Percentiles rank a stretch among this genome's conserved stretches.
Evolutionary conservation across 2,329 filamentous ascomycete species (phyloP).

Genomic region (Arthrobotrys conoides): DNA sequence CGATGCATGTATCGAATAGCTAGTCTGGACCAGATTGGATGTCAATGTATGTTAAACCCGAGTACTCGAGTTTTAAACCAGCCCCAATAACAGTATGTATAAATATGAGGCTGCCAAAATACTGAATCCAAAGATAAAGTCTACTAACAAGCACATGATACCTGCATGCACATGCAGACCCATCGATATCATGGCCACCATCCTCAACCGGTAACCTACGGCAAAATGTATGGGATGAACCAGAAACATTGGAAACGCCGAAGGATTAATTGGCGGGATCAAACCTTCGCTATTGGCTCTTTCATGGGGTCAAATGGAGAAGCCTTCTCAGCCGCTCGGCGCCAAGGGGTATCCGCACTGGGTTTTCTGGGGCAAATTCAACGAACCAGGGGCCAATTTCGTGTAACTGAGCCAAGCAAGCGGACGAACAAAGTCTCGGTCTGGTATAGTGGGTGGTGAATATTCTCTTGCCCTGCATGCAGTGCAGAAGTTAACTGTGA

Average conservation of each 20-base stretch:
- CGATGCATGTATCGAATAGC: no score
- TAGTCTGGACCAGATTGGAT: no score
- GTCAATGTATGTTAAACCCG: no score
- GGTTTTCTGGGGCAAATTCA: constrained; percentile 13
- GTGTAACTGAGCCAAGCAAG: constrained; percentile 23
- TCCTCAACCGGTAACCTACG: not conserved
- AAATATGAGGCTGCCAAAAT: no score
- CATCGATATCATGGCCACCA: not conserved
- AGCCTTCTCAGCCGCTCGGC: constrained; percentile 40
- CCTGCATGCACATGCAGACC: not conserved
- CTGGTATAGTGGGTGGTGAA: not conserved
- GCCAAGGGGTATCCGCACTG: constrained; percentile 32
- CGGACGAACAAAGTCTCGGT: constrained; percentile 21
- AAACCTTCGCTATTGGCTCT: constrained; percentile 31
- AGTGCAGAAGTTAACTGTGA: no score
- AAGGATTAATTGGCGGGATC: constrained; percentile 46
- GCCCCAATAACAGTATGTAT: no score
- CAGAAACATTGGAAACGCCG: constrained; percentile 27
- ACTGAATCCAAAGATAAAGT: not conserved
- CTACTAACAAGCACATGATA: not conserved
- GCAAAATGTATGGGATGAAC: not conserved
- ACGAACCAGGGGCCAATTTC: constrained; percentile 7
- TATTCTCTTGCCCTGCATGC: constrained; percentile 17
- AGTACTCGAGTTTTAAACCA: no score
- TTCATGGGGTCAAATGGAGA: not conserved